These are phyloP conservation scores for Sanchytrium tribonematis DNA, from an alignment of 371 early-diverging fungal species.

Conservation along the genomic window DNA sequence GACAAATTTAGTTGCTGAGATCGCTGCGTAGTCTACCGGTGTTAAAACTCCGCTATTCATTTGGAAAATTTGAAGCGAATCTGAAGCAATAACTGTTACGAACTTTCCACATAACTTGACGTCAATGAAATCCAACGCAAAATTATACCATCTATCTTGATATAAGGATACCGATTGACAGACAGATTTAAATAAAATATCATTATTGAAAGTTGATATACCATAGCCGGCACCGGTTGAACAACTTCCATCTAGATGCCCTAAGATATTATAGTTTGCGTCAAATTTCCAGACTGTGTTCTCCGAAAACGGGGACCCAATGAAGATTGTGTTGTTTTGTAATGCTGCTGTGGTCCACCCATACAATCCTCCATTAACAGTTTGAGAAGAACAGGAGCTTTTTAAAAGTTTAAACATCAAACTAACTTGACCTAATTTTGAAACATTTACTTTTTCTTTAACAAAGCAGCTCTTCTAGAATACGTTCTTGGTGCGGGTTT, in stretches of 20 bases:
- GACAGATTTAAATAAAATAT: background rate
- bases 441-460: background rate
- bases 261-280: background rate
- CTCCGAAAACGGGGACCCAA: background rate
- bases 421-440: background rate
- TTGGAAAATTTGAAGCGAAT: background rate
- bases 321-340: background rate
- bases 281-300: background rate
- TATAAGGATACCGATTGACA: background rate
- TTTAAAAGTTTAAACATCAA: background rate
- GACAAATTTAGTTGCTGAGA: background rate
- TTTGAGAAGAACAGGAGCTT: background rate
- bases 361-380: background rate
- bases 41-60: background rate
- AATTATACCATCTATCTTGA: background rate
- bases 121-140: background rate
- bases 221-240: background rate
- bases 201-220: background rate
- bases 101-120: background rate
- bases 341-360: background rate
- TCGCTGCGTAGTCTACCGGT: background rate
- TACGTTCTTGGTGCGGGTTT: background rate
- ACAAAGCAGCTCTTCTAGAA: background rate
- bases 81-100: background rate
- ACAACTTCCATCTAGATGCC: background rate